Evolutionary conservation across 1,284 basidiomycete species (phyloP).

Genomic region (Agroathelia rolfsii): DNA sequence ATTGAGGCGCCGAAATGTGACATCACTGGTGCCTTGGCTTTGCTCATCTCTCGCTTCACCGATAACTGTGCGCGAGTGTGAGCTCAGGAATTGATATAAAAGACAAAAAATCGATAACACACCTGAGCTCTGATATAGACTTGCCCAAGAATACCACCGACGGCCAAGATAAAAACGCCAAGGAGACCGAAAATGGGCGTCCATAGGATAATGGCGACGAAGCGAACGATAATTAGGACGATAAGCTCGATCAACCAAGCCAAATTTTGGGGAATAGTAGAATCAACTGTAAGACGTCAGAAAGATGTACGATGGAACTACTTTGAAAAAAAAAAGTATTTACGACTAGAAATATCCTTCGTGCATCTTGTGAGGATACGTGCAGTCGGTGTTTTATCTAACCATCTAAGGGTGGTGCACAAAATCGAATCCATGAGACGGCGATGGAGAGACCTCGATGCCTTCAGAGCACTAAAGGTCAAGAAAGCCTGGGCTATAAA

Average conservation of each 20-base stretch:
- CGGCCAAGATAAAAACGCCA: conserved; percentile 16
- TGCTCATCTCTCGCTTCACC: conserved; percentile 70
- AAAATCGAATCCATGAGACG: conserved; percentile 15
- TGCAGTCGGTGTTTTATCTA: conserved; percentile 47
- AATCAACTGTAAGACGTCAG: no score
- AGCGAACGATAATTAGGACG: conserved; percentile 22
- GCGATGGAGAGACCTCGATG: conserved; percentile 13
- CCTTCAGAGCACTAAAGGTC: conserved; percentile 12
- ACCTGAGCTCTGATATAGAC: conserved; percentile 68
- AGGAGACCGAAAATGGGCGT: conserved; percentile 26
- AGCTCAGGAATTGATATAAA: no score
- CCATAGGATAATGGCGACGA: conserved; percentile 35
- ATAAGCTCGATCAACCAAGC: conserved; percentile 19
- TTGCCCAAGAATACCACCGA: conserved; percentile 29
- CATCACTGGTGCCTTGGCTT: conserved; percentile 56
- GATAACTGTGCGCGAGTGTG: conserved; percentile 49
- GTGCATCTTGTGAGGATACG: conserved; percentile 51
- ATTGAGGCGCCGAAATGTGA: conserved; percentile 65
- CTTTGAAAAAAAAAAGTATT: conserved; percentile 10
- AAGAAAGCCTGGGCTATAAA: conserved; percentile 8
- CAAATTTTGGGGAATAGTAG: no score
- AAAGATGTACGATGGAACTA: conserved; percentile 29
- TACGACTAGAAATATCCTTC: conserved; percentile 37
- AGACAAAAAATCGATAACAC: no score
- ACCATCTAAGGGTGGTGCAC: conserved; percentile 15